A percentile compares a stretch with the other conserved stretches of the same genome.
phyloP scores from a whole-genome alignment of 1,284 basidiomycete genomes.

The Pulchroboletus neoregius region DNA sequence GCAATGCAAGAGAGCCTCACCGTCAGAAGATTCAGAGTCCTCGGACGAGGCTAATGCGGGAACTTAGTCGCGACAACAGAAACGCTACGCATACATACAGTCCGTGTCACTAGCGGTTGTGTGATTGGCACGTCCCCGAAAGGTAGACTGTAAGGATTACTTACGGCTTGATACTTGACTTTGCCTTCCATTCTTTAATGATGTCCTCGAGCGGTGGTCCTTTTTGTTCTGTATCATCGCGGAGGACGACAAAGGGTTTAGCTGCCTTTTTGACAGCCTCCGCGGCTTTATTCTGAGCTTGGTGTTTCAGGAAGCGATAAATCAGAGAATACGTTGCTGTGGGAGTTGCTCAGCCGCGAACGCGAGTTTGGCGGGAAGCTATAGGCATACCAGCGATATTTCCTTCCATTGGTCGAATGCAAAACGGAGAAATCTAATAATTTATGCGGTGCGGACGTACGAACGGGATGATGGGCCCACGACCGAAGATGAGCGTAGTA shows the following conservation, averaged over 20 bases:
- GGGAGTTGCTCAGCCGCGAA: slow-evolving; percentile 11
- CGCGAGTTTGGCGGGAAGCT: not conserved
- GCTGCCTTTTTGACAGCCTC: slow-evolving; percentile 63
- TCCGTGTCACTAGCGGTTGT: slow-evolving; percentile 21
- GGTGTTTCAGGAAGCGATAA: slow-evolving; percentile 64
- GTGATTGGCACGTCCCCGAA: slow-evolving; percentile 4
- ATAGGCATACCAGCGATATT: slow-evolving; percentile 44
- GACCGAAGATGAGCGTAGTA: too few relatives aligned
- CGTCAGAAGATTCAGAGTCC: slow-evolving; percentile 24
- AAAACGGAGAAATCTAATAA: too few relatives aligned
- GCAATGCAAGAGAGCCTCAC: slow-evolving; percentile 9
- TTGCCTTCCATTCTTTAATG: slow-evolving; percentile 55
- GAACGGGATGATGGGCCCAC: too few relatives aligned
- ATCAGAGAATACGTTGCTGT: slow-evolving; percentile 70
- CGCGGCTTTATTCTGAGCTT: slow-evolving; percentile 61
- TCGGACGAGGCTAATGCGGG: slow-evolving; percentile 22
- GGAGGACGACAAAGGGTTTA: slow-evolving; percentile 52
- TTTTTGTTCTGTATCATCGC: slow-evolving; percentile 46
- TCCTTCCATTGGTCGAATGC: slow-evolving; percentile 41
- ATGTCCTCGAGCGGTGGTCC: slow-evolving; percentile 59
- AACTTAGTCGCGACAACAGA: slow-evolving; percentile 15
- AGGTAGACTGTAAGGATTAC: slow-evolving; percentile 7
- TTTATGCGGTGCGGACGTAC: too few relatives aligned
- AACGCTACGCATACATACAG: slow-evolving; percentile 29
- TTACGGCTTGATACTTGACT: slow-evolving; percentile 28